Evolutionary conservation across 2,329 filamentous ascomycete genomes (phyloP).

Genomic region (Dothidotthia symphoricarpi): DNA sequence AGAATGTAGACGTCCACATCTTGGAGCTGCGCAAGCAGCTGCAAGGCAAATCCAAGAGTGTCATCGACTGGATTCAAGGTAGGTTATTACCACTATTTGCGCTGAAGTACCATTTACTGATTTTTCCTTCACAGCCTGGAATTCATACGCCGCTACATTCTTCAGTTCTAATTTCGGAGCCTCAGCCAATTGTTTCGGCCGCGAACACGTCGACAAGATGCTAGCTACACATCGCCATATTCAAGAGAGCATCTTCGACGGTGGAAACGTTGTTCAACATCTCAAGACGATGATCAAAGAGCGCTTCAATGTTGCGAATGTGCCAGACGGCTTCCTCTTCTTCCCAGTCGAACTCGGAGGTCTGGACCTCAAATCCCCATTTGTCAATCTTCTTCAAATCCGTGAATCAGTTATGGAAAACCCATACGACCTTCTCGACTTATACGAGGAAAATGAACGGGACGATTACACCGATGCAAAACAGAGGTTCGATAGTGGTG

Average conservation of each 20-base stretch:
- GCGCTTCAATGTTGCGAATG: constrained; percentile 51
- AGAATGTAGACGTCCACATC: constrained; percentile 35
- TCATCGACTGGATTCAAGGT: constrained; percentile 36
- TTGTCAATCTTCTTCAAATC: constrained; percentile 50
- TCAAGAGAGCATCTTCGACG: constrained; percentile 49
- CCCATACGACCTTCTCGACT: constrained; percentile 46
- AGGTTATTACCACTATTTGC: background rate
- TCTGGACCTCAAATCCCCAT: constrained; percentile 52
- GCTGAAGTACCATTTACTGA: constrained; percentile 1
- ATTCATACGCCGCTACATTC: constrained; percentile 54
- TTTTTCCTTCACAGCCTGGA: constrained; percentile 43
- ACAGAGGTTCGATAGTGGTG: constrained; percentile 31
- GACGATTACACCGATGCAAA: constrained; percentile 37
- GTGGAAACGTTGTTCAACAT: constrained; percentile 33
- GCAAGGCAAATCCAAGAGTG: constrained; percentile 29
- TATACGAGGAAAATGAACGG: constrained; percentile 39
- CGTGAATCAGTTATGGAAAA: constrained; percentile 28
- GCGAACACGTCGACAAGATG: constrained; percentile 54
- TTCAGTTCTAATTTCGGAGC: constrained; percentile 56
- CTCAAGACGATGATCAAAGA: constrained; percentile 51
- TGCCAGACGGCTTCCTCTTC: constrained; percentile 55
- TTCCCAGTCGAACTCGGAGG: constrained; percentile 54
- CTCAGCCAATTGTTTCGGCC: constrained; percentile 54
- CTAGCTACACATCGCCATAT: constrained; percentile 52
- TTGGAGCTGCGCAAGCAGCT: constrained; percentile 32